phyloP scores from a whole-genome alignment of 345 rosid genomes.

The Litchi chinensis region DNA sequence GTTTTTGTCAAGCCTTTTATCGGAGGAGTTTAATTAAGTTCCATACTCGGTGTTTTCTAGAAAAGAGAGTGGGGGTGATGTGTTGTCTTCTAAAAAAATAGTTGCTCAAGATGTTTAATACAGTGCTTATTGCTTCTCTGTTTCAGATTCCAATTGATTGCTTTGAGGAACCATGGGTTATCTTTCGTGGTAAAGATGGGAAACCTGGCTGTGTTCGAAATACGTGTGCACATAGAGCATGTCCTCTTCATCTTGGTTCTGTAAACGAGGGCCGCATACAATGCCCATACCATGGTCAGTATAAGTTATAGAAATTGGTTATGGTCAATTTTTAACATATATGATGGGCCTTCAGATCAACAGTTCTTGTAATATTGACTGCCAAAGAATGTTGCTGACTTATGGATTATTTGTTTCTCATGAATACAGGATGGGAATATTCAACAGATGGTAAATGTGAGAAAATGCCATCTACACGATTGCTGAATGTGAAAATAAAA shows the following conservation, averaged over 20 bases:
- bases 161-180: conserved; percentile 95
- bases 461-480: conserved; percentile 90
- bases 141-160: conserved; percentile 91
- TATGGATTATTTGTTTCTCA: conserved; percentile 9
- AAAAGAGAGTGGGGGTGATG: not conserved
- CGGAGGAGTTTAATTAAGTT: not conserved
- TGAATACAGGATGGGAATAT: conserved; percentile 87
- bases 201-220: conserved; percentile 92
- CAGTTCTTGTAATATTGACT: not conserved
- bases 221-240: conserved; percentile 97
- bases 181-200: conserved; percentile 91
- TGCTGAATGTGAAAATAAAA: conserved; percentile 67
- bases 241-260: conserved; percentile 96
- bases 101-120: not conserved
- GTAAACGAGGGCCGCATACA: conserved; percentile 91
- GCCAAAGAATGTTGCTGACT: conserved; percentile 10
- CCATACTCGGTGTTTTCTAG: not conserved
- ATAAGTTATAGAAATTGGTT: conserved; percentile 7
- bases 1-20: no score
- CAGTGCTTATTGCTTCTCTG: conserved; percentile 6
- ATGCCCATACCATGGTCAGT: conserved; percentile 98
- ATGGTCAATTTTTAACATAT: not conserved
- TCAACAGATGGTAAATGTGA: conserved; percentile 91
- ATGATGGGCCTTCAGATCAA: not conserved
- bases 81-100: not conserved